A percentile compares a stretch with the other conserved stretches of the same genome.
Evolutionary conservation across 2,329 filamentous ascomycete genomes (phyloP).

Genomic region (Aspergillus piperis): DNA sequence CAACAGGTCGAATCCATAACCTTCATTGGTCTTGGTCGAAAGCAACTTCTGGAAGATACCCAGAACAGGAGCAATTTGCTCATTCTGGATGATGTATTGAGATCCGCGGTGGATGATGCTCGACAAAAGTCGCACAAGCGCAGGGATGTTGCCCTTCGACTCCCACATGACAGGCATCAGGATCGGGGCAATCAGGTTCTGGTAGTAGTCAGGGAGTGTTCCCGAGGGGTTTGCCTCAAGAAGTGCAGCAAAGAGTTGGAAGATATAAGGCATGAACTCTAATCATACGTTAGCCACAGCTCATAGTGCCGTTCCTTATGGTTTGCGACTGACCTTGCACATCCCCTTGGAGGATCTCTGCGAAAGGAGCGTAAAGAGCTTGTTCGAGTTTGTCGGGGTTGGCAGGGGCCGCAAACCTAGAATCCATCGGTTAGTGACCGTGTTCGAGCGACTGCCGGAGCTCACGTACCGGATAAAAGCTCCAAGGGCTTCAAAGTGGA

Average conservation of each 20-base stretch:
- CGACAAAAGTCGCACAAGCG: constrained; percentile 78
- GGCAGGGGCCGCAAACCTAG: constrained; percentile 64
- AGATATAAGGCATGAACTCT: constrained; percentile 96
- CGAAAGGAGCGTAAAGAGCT: constrained; percentile 80
- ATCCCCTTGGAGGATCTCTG: constrained; percentile 75
- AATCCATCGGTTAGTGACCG: constrained; percentile 15
- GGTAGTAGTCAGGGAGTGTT: constrained; percentile 79
- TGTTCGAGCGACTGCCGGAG: not conserved
- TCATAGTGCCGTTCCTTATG: not conserved
- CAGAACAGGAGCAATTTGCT: constrained; percentile 84
- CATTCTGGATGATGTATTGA: constrained; percentile 70
- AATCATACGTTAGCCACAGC: constrained; percentile 31
- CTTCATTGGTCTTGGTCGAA: constrained; percentile 77
- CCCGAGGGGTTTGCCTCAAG: constrained; percentile 81
- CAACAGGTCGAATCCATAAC: constrained; percentile 84
- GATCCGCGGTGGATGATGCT: constrained; percentile 80
- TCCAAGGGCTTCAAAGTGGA: constrained; percentile 92
- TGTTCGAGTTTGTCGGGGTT: constrained; percentile 75
- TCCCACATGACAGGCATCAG: constrained; percentile 87
- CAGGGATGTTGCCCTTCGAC: constrained; percentile 87
- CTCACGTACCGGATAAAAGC: constrained; percentile 71
- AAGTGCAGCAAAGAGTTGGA: constrained; percentile 90
- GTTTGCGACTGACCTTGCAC: constrained; percentile 65
- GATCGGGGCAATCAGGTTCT: constrained; percentile 73
- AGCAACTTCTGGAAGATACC: constrained; percentile 94